These are phyloP conservation scores for Cyberlindnera subsufficiens DNA, from an alignment of 805 yeast species.

Conservation along the genomic window DNA sequence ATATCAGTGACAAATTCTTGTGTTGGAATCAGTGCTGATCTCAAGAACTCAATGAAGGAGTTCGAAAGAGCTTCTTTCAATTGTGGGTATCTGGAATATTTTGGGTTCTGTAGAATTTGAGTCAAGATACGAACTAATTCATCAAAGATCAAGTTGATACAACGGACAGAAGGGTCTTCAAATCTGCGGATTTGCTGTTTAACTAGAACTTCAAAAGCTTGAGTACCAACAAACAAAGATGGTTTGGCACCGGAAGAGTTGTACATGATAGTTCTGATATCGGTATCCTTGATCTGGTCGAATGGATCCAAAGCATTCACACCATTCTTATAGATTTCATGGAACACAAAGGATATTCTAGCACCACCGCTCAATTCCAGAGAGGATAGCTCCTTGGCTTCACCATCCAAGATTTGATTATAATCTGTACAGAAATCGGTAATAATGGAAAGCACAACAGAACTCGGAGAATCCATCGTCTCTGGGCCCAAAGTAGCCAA, in stretches of 20 bases:
- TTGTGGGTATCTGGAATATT: slow-evolving; percentile 83
- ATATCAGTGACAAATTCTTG: slow-evolving; percentile 79
- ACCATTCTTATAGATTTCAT: slow-evolving; percentile 92
- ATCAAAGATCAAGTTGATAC: slow-evolving; percentile 87
- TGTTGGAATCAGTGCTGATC: slow-evolving; percentile 79
- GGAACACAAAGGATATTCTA: slow-evolving; percentile 93
- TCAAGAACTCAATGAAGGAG: slow-evolving; percentile 71
- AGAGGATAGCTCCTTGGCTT: slow-evolving; percentile 80
- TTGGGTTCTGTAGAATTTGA: slow-evolving; percentile 76
- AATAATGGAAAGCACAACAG: slow-evolving; percentile 83
- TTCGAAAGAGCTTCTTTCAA: slow-evolving; percentile 82
- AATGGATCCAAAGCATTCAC: slow-evolving; percentile 89
- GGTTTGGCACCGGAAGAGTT: slow-evolving; percentile 97
- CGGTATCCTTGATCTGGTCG: slow-evolving; percentile 92
- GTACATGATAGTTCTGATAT: slow-evolving; percentile 94
- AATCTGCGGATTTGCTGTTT: slow-evolving; percentile 90
- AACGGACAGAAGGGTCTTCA: slow-evolving; percentile 87
- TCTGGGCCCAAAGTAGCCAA: slow-evolving; percentile 79
- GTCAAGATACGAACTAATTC: slow-evolving; percentile 82
- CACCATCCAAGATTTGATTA: slow-evolving; percentile 87
- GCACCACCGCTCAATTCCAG: slow-evolving; percentile 97
- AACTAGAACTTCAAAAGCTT: slow-evolving; percentile 92
- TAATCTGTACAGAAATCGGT: slow-evolving; percentile 91
- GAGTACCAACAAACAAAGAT: slow-evolving; percentile 92
- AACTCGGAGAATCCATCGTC: slow-evolving; percentile 81